Conservation (phyloP, 2,329 filamentous ascomycete species). For the Claviceps fusiformis region DNA sequence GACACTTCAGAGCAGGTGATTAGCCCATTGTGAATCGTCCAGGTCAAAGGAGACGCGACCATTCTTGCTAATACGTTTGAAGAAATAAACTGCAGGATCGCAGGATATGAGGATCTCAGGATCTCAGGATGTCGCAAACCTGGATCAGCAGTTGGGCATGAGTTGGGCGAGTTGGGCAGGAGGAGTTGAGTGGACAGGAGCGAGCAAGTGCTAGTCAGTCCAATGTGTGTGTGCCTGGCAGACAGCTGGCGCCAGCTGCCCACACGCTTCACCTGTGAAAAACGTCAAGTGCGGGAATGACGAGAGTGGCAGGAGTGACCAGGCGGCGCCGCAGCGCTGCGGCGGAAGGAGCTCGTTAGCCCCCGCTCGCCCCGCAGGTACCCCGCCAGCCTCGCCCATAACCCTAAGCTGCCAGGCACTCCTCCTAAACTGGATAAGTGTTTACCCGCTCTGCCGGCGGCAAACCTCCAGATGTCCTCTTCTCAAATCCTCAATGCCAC, state of each 20-base stretch:
- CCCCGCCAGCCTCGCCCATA: too few relatives aligned
- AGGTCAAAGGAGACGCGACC: neutral
- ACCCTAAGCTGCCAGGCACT: neutral
- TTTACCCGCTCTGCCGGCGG: constrained; percentile 9
- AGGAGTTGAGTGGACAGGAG: neutral
- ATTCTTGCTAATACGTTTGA: neutral
- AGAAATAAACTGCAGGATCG: neutral
- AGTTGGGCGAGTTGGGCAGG: too few relatives aligned
- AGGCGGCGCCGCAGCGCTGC: neutral
- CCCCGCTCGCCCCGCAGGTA: too few relatives aligned
- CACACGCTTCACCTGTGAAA: too few relatives aligned
- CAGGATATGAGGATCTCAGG: neutral
- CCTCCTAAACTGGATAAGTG: constrained; percentile 5
- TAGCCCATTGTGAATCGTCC: neutral
- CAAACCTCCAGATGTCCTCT: neutral
- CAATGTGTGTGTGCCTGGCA: too few relatives aligned
- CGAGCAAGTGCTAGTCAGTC: too few relatives aligned
- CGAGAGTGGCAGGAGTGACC: neutral
- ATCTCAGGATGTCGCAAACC: neutral
- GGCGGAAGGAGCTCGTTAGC: neutral
- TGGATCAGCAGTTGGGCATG: neutral
- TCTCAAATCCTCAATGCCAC: neutral
- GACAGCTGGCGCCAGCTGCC: too few relatives aligned
- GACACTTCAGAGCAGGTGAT: neutral
- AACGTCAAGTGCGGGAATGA: neutral